Percentiles rank a stretch among this genome's conserved stretches.
Conservation (phyloP, 2,329 filamentous ascomycete genomes). For the Trichoderma sp. region DNA sequence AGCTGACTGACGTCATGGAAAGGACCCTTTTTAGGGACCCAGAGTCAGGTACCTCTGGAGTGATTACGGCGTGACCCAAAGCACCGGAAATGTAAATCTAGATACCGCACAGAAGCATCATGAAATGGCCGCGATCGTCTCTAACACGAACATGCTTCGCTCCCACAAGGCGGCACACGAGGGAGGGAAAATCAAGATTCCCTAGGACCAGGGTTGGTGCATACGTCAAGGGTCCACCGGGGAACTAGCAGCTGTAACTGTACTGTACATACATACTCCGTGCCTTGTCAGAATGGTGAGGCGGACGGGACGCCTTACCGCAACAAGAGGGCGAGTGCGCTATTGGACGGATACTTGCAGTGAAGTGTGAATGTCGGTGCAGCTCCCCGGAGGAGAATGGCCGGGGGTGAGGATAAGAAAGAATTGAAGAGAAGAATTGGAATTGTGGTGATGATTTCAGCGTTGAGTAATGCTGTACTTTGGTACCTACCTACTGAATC, state of each 20-base stretch:
- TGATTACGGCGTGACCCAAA: not conserved
- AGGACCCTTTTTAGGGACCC: not conserved
- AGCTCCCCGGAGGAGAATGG: constrained; percentile 4
- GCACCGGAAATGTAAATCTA: not conserved
- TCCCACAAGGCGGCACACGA: not conserved
- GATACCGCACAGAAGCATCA: not conserved
- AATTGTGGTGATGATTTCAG: not conserved
- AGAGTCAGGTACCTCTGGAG: not conserved
- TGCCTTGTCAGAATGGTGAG: not conserved
- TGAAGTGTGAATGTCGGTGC: not conserved
- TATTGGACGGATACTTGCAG: not conserved
- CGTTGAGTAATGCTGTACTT: not conserved
- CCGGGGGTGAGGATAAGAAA: not conserved
- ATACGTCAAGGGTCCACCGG: constrained; percentile 15
- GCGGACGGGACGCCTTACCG: constrained; percentile 11
- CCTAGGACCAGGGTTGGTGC: constrained; percentile 14
- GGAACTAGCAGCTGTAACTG: not conserved
- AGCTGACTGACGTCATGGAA: not conserved
- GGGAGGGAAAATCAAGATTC: constrained; percentile 8
- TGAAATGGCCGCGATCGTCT: not conserved
- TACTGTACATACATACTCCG: not conserved
- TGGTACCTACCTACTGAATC: not conserved
- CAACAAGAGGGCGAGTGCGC: constrained; percentile 1
- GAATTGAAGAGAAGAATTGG: not conserved
- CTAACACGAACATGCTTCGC: constrained; percentile 1